A percentile compares a stretch with the other conserved stretches of the same genome.
phyloP scores from a whole-genome alignment of 2,329 filamentous ascomycete species.

The Aspergillus puulaauensis region DNA sequence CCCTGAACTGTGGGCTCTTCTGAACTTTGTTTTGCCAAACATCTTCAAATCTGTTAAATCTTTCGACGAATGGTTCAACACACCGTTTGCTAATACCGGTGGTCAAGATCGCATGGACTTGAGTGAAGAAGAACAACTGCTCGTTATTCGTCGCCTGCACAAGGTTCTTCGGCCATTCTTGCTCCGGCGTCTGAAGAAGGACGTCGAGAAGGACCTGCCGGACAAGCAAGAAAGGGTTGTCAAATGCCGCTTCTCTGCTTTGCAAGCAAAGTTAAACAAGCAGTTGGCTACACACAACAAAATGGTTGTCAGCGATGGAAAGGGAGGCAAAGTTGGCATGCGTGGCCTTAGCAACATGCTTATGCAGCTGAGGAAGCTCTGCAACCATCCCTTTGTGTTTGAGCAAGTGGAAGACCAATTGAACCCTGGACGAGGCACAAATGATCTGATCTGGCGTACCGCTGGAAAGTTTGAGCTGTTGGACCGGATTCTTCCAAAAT shows the following conservation, averaged over 20 bases:
- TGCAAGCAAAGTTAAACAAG: constrained; percentile 93
- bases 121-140: constrained; percentile 98
- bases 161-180: constrained; percentile 97
- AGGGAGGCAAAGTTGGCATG: constrained; percentile 90
- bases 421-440: constrained; percentile 84
- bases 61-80: constrained; percentile 99
- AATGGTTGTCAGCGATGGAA: constrained; percentile 89
- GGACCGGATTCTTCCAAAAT: constrained; percentile 90
- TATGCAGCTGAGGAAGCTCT: constrained; percentile 98
- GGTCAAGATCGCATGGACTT: constrained; percentile 98
- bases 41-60: constrained; percentile 99
- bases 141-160: constrained; percentile 96
- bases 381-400: constrained; percentile 98
- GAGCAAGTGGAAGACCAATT: constrained; percentile 97
- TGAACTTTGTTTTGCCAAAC: constrained; percentile 96
- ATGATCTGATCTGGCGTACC: constrained; percentile 92
- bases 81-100: constrained; percentile 96
- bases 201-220: constrained; percentile 97
- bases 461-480: constrained; percentile 96
- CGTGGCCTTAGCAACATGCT: constrained; percentile 99
- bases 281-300: constrained; percentile 96
- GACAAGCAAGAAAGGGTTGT: constrained; percentile 99
- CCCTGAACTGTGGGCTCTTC: constrained; percentile 92
- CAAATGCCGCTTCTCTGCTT: constrained; percentile 96
- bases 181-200: constrained; percentile 96